phyloP scores from a whole-genome alignment of 2,329 filamentous ascomycete genomes.

The Cladorrhinum sp. region DNA sequence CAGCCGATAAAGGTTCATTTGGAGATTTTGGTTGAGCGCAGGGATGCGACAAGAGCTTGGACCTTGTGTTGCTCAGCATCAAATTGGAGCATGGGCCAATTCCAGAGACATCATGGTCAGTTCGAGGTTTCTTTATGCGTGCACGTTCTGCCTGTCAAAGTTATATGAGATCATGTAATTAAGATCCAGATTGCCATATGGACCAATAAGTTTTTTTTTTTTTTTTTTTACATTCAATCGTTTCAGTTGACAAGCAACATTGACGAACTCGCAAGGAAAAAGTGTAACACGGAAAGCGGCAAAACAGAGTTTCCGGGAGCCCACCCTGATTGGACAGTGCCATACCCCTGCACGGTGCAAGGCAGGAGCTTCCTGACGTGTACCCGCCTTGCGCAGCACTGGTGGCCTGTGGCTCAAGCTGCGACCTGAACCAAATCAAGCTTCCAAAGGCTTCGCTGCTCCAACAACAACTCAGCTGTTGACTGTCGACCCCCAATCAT shows the following conservation, averaged over 20 bases:
- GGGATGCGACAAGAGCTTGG: neutral
- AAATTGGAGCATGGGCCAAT: too few species aligned
- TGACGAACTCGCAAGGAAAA: too few species aligned
- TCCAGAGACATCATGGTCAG: too few species aligned
- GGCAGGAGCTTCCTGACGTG: conserved; percentile 32
- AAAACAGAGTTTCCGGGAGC: conserved; percentile 11
- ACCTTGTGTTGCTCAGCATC: neutral
- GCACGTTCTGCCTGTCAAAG: too few species aligned
- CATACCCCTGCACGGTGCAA: conserved; percentile 15
- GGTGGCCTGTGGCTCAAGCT: conserved; percentile 4
- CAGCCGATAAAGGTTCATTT: neutral
- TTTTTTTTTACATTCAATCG: neutral
- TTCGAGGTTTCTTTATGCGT: too few species aligned
- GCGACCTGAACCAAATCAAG: conserved; percentile 11
- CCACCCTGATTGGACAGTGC: conserved; percentile 9
- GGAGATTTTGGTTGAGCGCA: too few species aligned
- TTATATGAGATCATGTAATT: too few species aligned
- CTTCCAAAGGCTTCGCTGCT: conserved; percentile 6
- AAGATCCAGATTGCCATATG: too few species aligned
- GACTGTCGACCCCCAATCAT: neutral
- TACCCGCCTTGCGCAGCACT: conserved; percentile 10
- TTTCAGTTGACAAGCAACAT: too few species aligned
- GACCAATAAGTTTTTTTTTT: too few species aligned
- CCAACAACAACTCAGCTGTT: conserved; percentile 2
- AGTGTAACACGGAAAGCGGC: conserved; percentile 7